Evolutionary conservation across 1,139 yeast genomes (phyloP), one percentile per base, ranked within the genome.

Genomic region (Hansenula sp.): DNA sequence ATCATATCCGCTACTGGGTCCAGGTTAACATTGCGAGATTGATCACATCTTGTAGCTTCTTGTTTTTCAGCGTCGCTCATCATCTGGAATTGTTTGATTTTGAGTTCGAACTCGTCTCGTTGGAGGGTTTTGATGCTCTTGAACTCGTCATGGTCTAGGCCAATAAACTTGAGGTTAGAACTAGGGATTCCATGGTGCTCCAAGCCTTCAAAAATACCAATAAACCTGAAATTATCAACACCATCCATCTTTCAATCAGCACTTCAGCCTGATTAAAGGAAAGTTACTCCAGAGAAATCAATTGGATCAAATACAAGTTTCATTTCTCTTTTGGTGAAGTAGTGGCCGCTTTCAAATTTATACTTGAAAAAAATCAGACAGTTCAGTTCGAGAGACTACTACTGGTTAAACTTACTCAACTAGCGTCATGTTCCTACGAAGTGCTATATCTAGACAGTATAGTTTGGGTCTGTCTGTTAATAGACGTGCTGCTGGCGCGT

Each of bases 311-410:
- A n/a, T n/a, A n/a, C n/a, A n/a, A n/a, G n/a, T n/a, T n/a, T n/a
- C n/a, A n/a, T n/a, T n/a, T n/a, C n/a, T n/a, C n/a, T n/a, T n/a
- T 24, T 32, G 28, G 21, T 32, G 34, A 32, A 32, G 34, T 32
- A 32, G 34, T 32, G 34, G 26, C 34, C 34, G 18, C 4, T n/a
- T 4, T 10, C 26, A 31, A 31, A 30, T 18, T n/a, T 20, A 24
- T 9, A 11, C 13, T 17, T 29, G 19, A 29, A 29, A 29, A 27
- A 27, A 13, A n/a, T n/a, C n/a, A n/a, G n/a, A n/a, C n/a, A n/a
- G n/a, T n/a, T n/a, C n/a, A n/a, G n/a, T n/a, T n/a, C n/a, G n/a
- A n/a, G n/a, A n/a, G n/a, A n/a, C n/a, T n/a, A n/a, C n/a, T n/a
- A n/a, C n/a, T n/a, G n/a, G n/a, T n/a, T n/a, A n/a, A n/a, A n/a